Base-by-base conservation (phyloP, 2,329 filamentous ascomycete species). In the Venturia nashicola region DNA sequence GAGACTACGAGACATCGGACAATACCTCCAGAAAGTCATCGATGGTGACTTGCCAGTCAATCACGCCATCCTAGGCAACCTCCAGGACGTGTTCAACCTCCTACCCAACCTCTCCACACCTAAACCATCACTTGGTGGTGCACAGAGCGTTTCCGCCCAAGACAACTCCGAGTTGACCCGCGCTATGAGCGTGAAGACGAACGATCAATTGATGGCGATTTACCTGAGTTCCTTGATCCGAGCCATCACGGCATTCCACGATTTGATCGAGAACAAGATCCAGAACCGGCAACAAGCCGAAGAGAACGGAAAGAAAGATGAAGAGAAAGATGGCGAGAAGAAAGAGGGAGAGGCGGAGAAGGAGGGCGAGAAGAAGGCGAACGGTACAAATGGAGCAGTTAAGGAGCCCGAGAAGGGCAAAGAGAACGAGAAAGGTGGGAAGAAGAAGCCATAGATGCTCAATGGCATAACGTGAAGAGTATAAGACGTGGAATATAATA, bases 51-150 rank as follows among this genome's bases (percentile, higher is more conserved):
- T 99, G 43, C 94, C 94, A 5, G 88, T 97, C 73, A 99, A 99
- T 79, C 94, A 99, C 74, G 91, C 91, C 64, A 97, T 99, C 67
- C 84, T 99, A 36, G 94, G 93, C 69, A 96, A 97, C 73, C 86
- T 99, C n/a, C 94, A 99, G 79, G 94, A 99, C 72, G 91, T 97
- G 67, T 99, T 99, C 83, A 99, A 99, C 78, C 86, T 99, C 54
- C 86, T 99, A 32, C 94, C 94, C 59, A 99, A 99, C 77, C 84
- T 99, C 62, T 92, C 90, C 11, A 95, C 91, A 44, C 90, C 93
- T 39, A 82, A 84, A 65, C 85, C 89, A 5, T 76, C 72, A 64
- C 77, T 82, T 1, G 80, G 82, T 54, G 71, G 75, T 39, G 77
- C 75, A 66, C 70, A 72, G 39, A 72, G 72, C 16, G 75, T 76